These are phyloP conservation scores for Aspergillus sp. DNA, from an alignment of 2,329 filamentous ascomycete species.

Conservation along the genomic window DNA sequence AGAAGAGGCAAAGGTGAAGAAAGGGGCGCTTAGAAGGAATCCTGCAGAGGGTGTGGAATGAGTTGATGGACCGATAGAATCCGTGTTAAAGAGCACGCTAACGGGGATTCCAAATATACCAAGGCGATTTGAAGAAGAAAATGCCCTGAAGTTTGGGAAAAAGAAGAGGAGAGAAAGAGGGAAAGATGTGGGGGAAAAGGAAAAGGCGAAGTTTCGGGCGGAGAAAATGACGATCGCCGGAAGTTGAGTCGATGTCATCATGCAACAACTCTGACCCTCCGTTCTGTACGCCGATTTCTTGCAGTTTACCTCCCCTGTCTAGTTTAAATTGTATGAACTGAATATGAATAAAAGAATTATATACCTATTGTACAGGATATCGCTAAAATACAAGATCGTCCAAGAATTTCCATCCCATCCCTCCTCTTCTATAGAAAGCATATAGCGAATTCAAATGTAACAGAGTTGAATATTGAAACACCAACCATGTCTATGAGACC, in stretches of 20 bases:
- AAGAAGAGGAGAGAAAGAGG: background rate
- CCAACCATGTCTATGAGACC: background rate
- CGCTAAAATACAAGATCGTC: background rate
- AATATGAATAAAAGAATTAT: conserved; percentile 1
- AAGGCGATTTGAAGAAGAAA: background rate
- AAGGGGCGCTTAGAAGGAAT: conserved; percentile 10
- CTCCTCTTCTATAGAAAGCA: background rate
- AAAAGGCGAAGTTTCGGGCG: background rate
- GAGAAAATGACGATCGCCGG: background rate
- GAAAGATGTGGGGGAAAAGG: background rate
- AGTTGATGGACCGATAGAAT: conserved; percentile 15
- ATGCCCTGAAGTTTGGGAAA: background rate
- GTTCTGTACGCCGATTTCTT: too few species aligned
- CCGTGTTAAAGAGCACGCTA: background rate
- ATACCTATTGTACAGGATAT: conserved; percentile 13
- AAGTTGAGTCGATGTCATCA: conserved; percentile 4
- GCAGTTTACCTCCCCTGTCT: too few species aligned
- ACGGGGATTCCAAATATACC: background rate
- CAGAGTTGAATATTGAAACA: background rate
- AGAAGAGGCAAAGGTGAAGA: background rate
- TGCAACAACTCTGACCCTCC: background rate
- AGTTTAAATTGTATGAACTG: background rate
- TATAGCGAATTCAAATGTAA: background rate
- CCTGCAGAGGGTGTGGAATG: background rate
- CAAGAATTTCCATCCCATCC: background rate